Evolutionary conservation across 495 filamentous ascomycete genomes (phyloP).

Genomic region (Penicillium salamii): DNA sequence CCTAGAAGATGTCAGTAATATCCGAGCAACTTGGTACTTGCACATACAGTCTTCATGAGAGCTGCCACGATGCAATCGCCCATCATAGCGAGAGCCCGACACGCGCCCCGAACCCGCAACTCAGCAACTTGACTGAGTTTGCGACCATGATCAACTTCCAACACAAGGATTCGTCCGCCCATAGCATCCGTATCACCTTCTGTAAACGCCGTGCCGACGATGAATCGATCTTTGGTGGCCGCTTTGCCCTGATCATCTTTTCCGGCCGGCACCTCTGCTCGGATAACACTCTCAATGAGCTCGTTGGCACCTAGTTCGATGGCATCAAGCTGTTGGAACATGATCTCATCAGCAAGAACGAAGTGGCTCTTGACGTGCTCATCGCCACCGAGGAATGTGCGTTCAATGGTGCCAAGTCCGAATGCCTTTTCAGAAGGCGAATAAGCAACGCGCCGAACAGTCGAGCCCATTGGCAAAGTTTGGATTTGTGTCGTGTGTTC

Average conservation of each 20-base stretch:
- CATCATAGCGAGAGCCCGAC: conserved; percentile 71
- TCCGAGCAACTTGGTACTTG: neutral
- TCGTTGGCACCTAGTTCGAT: conserved; percentile 61
- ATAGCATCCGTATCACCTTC: conserved; percentile 54
- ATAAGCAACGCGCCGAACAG: conserved; percentile 84
- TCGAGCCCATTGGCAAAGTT: conserved; percentile 73
- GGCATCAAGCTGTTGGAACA: conserved; percentile 53
- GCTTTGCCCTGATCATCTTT: conserved; percentile 45
- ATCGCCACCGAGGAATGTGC: conserved; percentile 52
- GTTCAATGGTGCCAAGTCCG: conserved; percentile 78
- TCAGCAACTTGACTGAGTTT: conserved; percentile 65
- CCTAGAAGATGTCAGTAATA: conserved; percentile 27
- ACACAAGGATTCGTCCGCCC: conserved; percentile 75
- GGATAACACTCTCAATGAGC: conserved; percentile 79
- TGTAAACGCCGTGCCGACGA: conserved; percentile 82
- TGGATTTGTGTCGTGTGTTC: conserved; percentile 84
- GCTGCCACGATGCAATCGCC: conserved; percentile 80
- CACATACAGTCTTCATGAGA: conserved; percentile 75
- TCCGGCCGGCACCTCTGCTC: conserved; percentile 69
- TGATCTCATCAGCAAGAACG: conserved; percentile 58
- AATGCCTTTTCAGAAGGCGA: conserved; percentile 76
- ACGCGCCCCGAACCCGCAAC: conserved; percentile 67
- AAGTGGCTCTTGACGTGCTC: conserved; percentile 60
- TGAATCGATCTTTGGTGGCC: conserved; percentile 63
- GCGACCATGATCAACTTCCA: conserved; percentile 75